Evolutionary conservation across 345 rosid species (phyloP), one percentile per base, ranked within the genome.

Genomic region (Citrus reticulata): DNA sequence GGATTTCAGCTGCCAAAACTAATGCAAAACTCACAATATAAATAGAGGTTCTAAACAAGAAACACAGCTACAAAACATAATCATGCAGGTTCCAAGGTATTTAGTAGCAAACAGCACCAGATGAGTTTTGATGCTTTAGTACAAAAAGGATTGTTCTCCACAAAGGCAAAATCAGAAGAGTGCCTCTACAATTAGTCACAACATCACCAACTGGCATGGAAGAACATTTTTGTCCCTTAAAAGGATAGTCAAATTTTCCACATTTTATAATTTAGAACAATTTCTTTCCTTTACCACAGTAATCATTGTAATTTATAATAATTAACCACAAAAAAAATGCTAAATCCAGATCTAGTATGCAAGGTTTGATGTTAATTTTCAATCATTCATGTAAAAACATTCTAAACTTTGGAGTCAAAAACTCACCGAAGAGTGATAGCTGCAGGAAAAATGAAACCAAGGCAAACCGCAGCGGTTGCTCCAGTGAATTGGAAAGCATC

Each of bases 401-500:
- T 75, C 40, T 46, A 34, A 32, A 24, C 34, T 64, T 2, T 27
- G 30, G 13, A 29, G 72, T 59, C 35, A 63, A 30, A 63, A 68
- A 73, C 90, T 87, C 77, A 93, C 99, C 87, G 92, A 14, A 96
- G 94, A 70, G 97, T 84, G 72, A 96, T 80, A 69, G 95, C 81
- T 40, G 99, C 95, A 0, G 99, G 99, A 81, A 96, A 96, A 54
- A 96, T 94, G 93, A 94, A 96, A 70, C 95, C 98, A 30, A 93
- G 83, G 88, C 98, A 94, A 82, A 93, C 95, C 22, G 95, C 94
- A 77, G 97, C 91, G 1, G 98, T 96, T 68, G 99, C 97, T 82
- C 97, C 99, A 58, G 97, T 94, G 71, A 96, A 93, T 74, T 96
- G 97, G 84, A 96, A 96, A 78, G 95, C 99, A 80, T 90, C 97